phyloP scores from a whole-genome alignment of 495 filamentous ascomycete species.

The Chaetomium fimeti region DNA sequence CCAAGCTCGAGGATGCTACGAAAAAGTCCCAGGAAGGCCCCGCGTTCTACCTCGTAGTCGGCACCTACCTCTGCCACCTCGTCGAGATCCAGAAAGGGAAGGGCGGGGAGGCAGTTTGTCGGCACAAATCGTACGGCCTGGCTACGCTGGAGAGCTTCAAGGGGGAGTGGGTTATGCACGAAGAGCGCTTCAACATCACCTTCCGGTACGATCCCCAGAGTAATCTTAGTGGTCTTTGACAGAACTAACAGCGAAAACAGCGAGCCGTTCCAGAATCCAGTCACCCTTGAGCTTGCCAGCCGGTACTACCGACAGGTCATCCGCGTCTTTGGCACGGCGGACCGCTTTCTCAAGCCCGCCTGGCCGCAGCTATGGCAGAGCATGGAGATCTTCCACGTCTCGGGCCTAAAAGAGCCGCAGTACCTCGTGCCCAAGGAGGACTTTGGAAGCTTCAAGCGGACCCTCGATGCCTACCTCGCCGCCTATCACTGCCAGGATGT shows the following conservation, averaged over 20 bases:
- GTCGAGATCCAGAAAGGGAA: constrained; percentile 58
- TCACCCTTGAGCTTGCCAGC: constrained; percentile 74
- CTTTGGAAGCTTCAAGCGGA: constrained; percentile 75
- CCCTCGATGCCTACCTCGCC: constrained; percentile 80
- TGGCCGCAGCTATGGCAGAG: constrained; percentile 73
- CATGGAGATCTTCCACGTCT: constrained; percentile 61
- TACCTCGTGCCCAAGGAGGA: constrained; percentile 64
- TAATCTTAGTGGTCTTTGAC: background rate
- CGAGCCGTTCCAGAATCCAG: constrained; percentile 61
- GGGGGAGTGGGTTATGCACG: constrained; percentile 49
- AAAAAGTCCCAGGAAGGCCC: constrained; percentile 73
- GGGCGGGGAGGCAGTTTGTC: constrained; percentile 51
- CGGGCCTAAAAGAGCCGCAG: constrained; percentile 56
- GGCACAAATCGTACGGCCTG: constrained; percentile 59
- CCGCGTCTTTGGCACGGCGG: constrained; percentile 65
- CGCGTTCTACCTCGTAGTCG: constrained; percentile 83
- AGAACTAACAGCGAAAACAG: constrained; percentile 37
- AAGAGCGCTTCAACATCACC: constrained; percentile 82
- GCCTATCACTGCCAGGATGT: constrained; percentile 71
- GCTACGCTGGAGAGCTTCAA: constrained; percentile 61
- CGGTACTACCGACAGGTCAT: constrained; percentile 74
- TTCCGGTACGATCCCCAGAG: constrained; percentile 60
- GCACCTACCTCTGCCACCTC: constrained; percentile 77
- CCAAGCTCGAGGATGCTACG: constrained; percentile 44
- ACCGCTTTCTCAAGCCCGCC: constrained; percentile 76